Evolutionary conservation across 129 eudicot species (phyloP), one percentile per base, ranked within the genome.

Genomic region (Calendula officinalis): DNA sequence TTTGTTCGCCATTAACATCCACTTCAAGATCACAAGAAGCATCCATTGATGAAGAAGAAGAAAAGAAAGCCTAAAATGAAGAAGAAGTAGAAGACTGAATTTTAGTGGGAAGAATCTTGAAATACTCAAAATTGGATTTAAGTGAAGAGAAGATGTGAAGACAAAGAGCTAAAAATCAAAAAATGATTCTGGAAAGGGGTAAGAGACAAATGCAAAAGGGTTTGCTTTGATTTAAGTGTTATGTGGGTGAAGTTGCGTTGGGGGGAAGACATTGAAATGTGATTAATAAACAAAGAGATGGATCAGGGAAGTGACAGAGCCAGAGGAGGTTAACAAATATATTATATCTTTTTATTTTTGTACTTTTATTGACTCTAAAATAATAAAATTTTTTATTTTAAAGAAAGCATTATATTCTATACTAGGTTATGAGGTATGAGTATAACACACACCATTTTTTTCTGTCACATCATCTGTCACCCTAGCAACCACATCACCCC

Each of bases 1-100:
- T 62, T 72, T 84, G 86, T 79, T 90, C 87, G 3, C 97, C 97
- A 81, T 90, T 90, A 74, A 90, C 97, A 79, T 90, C 91, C 60
- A 90, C 89, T 76, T 90, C 76, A 75, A 90, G 87, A 77, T 68
- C 78, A 81, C 81, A 83, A 58, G 47, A 54, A 17, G 56, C 83
- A 59, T 45, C 89, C 95, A 86, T 90, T 33, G 42, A n/a, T 32
- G 58, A 75, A 67, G 41, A 56, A 61, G 37, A 34, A 15, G 30
- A 57, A 58, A 3, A 5, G 50, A 15, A 60, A 64, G 36, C 42
- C 66, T 22, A 44, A 35, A 7, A 43, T 7, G 58, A 35, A 38
- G 52, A 50, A 45, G 13, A 32, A 15, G 62, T 39, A 17, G 59
- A 45, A 68, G 61, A 6, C 0, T 1, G 5, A 47, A 55, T 15